A percentile compares a stretch with the other conserved stretches of the same genome.
phyloP scores from a whole-genome alignment of 208 protist species.

The Novymonas esmeraldas region DNA sequence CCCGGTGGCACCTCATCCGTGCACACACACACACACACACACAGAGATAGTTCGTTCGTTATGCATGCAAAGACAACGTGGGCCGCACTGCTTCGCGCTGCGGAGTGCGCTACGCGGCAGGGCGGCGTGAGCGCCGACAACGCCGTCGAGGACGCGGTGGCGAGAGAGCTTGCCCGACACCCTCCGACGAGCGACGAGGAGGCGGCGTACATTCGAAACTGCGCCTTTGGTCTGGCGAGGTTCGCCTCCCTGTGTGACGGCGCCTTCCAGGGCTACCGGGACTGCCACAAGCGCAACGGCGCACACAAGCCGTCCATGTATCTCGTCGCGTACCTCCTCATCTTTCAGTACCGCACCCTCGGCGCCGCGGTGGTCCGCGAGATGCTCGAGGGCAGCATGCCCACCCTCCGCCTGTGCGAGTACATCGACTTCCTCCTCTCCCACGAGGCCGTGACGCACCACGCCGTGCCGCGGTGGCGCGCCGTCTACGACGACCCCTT shows the following conservation, averaged over 20 bases:
- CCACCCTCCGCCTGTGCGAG: constrained; percentile 54
- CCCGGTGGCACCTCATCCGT: background rate
- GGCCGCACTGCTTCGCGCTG: constrained; percentile 49
- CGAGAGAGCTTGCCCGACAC: constrained; percentile 32
- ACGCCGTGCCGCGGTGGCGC: constrained; percentile 51
- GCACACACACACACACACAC: constrained; percentile 2
- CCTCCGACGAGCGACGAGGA: constrained; percentile 33
- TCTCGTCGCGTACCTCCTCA: constrained; percentile 70
- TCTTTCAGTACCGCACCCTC: constrained; percentile 66
- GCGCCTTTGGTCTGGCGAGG: constrained; percentile 49
- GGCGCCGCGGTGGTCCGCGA: constrained; percentile 49
- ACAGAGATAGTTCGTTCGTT: background rate
- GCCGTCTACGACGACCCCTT: constrained; percentile 63
- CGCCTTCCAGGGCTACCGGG: constrained; percentile 74
- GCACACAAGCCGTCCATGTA: constrained; percentile 58
- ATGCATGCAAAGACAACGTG: constrained; percentile 67
- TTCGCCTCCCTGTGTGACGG: constrained; percentile 72
- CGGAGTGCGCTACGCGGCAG: constrained; percentile 30
- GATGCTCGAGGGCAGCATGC: constrained; percentile 52
- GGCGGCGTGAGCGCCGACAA: constrained; percentile 10
- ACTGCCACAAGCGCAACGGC: constrained; percentile 64
- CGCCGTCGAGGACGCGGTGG: constrained; percentile 48
- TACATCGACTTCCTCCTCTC: constrained; percentile 66
- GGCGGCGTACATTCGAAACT: constrained; percentile 46
- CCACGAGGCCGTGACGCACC: constrained; percentile 25